Evolutionary conservation across 148 eudicot genomes (phyloP), one percentile per base, ranked within the genome.

Genomic region (Nyssa sinensis): DNA sequence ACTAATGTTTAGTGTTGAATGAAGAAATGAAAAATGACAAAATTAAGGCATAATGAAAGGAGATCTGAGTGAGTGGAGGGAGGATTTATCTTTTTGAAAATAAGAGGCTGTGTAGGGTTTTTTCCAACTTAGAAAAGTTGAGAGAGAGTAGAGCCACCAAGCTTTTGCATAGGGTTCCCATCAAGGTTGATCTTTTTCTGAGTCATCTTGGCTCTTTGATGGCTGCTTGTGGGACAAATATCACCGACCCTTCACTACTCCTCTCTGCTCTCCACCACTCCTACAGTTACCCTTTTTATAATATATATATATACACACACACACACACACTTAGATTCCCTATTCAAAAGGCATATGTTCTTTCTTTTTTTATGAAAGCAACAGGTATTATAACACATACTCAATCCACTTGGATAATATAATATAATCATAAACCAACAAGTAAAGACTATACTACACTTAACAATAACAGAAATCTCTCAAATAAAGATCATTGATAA

Each of bases 221-320:
- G 64, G 32, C 30, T 60, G 64, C 64, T 60, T 60, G 64, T 60
- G 64, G 64, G 64, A 27, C 64, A 60, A 60, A 60, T 16, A 60
- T 60, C 64, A 60, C 64, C 64, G 64, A 60, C 64, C 64, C 4
- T 60, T 11, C 24, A 23, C 9, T n/a, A 8, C 24, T 5, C 21
- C 62, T 58, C 25, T 6, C 3, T 21, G 24, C 27, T 25, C 41
- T 8, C 41, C 4, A 37, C 44, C 44, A 0, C 44, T 39, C 44
- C 44, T 39, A 39, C 44, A 39, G 1, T 39, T 6, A 12, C 7
- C 11, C 7, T n/a, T 58, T 58, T 58, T 24, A 24, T n/a, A n/a
- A n/a, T n/a, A n/a, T n/a, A n/a, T n/a, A n/a, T n/a, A n/a, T n/a
- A n/a, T n/a, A n/a, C n/a, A n/a, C n/a, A n/a, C n/a, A n/a, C n/a